phyloP scores from a whole-genome alignment of 2,329 filamentous ascomycete species.

The Zymoseptoria ardabiliae region DNA sequence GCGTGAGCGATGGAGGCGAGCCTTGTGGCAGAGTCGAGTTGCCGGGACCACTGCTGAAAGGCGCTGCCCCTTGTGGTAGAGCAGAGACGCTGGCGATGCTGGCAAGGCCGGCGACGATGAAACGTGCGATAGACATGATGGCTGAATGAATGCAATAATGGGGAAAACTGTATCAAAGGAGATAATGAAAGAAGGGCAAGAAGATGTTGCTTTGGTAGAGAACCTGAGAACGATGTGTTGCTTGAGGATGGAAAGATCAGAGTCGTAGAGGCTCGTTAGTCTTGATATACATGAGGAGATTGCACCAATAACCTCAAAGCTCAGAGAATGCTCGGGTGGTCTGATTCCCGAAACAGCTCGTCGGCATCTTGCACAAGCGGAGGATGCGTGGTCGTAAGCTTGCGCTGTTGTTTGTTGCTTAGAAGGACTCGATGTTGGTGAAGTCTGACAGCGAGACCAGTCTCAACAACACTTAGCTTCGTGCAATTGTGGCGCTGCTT shows the following conservation, averaged over 20 bases:
- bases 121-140: conserved; percentile 10
- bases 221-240: background rate
- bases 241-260: background rate
- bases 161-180: conserved; percentile 1
- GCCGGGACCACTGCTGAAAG: background rate
- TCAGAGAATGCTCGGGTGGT: background rate
- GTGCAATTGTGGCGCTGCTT: background rate
- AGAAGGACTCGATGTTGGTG: background rate
- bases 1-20: background rate
- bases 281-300: background rate
- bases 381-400: background rate
- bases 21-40: background rate
- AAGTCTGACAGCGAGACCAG: background rate
- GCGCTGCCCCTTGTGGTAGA: conserved; percentile 2
- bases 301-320: background rate
- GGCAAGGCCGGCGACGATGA: conserved; percentile 12
- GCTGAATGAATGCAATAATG: background rate
- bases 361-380: background rate
- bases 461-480: background rate
- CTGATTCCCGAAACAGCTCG: background rate
- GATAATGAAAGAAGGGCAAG: background rate
- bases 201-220: background rate
- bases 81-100: conserved; percentile 11
- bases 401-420: background rate
- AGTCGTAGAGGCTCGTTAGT: background rate